A percentile compares a stretch with the other conserved stretches of the same genome.
These are phyloP conservation scores for Elsinoe fawcettii DNA, from an alignment of 2,329 filamentous ascomycete genomes.

Conservation along the genomic window DNA sequence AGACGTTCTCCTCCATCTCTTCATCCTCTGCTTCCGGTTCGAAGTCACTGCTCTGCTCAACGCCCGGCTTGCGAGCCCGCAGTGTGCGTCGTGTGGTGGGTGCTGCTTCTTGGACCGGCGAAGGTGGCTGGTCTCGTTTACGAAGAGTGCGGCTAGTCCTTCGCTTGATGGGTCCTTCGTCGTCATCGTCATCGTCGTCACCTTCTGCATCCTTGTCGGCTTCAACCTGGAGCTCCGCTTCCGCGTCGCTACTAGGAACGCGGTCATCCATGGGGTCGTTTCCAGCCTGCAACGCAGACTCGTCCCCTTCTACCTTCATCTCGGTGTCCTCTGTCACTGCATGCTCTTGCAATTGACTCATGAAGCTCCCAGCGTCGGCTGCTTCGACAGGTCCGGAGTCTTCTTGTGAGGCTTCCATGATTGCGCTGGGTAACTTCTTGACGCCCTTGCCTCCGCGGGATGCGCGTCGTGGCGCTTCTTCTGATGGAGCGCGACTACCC, in stretches of 20 bases:
- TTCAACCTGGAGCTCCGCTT: conserved; percentile 27
- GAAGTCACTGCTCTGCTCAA: conserved; percentile 56
- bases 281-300: conserved; percentile 24
- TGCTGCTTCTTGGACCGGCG: conserved; percentile 23
- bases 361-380: conserved; percentile 25
- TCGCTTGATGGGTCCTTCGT: conserved; percentile 46
- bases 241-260: conserved; percentile 24
- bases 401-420: conserved; percentile 49
- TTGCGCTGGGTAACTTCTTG: conserved; percentile 42
- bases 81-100: conserved; percentile 31
- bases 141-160: conserved; percentile 34
- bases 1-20: conserved; percentile 38
- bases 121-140: conserved; percentile 24
- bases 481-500: conserved; percentile 43
- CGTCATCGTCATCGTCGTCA: conserved; percentile 52
- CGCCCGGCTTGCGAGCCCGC: conserved; percentile 34
- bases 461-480: conserved; percentile 35
- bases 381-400: conserved; percentile 30
- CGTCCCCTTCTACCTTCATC: conserved; percentile 28
- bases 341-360: conserved; percentile 22
- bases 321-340: conserved; percentile 29
- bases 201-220: conserved; percentile 29
- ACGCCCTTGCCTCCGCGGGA: conserved; percentile 41
- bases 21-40: conserved; percentile 52
- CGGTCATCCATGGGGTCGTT: conserved; percentile 25